Conservation (phyloP, 2,329 filamentous ascomycete species). For the Myriangium duriaei region DNA sequence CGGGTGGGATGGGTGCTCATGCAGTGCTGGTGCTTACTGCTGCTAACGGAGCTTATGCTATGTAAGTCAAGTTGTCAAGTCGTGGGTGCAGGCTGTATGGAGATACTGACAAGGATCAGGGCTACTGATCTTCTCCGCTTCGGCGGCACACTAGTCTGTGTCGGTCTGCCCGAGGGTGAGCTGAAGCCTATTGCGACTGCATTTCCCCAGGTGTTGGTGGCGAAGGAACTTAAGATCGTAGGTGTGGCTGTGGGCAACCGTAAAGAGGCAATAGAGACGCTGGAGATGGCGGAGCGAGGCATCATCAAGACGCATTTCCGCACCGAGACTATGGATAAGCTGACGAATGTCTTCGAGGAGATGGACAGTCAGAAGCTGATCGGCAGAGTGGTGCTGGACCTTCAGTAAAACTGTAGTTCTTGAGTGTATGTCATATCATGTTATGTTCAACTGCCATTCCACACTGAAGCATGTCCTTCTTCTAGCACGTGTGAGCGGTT, state of each 20-base stretch:
- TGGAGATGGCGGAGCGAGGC: conserved; percentile 33
- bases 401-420: conserved; percentile 15
- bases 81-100: too few species aligned
- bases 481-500: not conserved
- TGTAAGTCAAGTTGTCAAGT: too few species aligned
- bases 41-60: conserved; percentile 35
- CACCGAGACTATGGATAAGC: conserved; percentile 34
- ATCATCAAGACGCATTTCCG: conserved; percentile 37
- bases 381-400: conserved; percentile 37
- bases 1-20: conserved; percentile 46
- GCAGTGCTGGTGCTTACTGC: conserved; percentile 45
- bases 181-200: conserved; percentile 32
- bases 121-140: conserved; percentile 31
- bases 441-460: too few species aligned
- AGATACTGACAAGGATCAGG: conserved; percentile 8
- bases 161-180: conserved; percentile 37
- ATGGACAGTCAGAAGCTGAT: conserved; percentile 34
- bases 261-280: conserved; percentile 36
- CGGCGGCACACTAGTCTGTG: conserved; percentile 33
- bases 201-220: conserved; percentile 28
- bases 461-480: too few species aligned
- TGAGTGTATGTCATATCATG: too few species aligned
- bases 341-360: conserved; percentile 34
- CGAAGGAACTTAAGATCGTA: conserved; percentile 31
- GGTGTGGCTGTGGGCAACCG: conserved; percentile 35